Base-by-base conservation (phyloP, 2,329 filamentous ascomycete genomes). In the Aaosphaeria arxii region DNA sequence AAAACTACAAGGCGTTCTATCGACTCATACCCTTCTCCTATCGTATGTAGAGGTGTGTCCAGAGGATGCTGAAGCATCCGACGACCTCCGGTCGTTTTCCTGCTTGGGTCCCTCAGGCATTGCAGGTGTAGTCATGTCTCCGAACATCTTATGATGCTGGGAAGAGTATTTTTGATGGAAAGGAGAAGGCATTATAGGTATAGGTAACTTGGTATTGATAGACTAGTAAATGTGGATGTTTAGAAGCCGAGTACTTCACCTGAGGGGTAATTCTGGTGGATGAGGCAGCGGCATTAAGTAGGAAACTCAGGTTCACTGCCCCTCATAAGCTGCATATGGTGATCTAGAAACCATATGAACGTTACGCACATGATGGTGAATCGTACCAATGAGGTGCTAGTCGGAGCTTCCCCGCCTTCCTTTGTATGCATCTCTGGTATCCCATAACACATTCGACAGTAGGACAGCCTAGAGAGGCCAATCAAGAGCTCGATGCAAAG, bases 161-260 rank as follows among this genome's bases (percentile, higher is more conserved):
- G 58, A 57, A 30, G 66, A 63, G 50, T 69, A 69, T 45, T 70
- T 70, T 46, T 70, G 67, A 43, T 69, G 64, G 49, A 70, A 64
- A 51, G 67, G 65, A 41, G 64, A 69, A 52, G 67, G 64, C 67
- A 70, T 70, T 29, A 24, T 57, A 43, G 38, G 28, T 40, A 31
- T 17, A 43, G 24, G 39, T 3, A n/a, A 9, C 7, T 36, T 36
- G 7, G 33, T 9, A 36, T 36, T 24, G 17, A 24, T 24, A 24
- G 17, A 24, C 17, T 24, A 24, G 17, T 24, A 24, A 24, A 24
- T 24, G 17, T 24, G 17, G 17, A 24, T 24, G 17, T 24, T 24
- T 24, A 24, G 17, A 24, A 24, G 17, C 17, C 17, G 17, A 24
- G 17, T 24, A 24, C 17, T 24, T 24, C 17, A 24, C 17, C 17